A percentile compares a stretch with the other conserved stretches of the same genome.
phyloP scores from a whole-genome alignment of 768 basidiomycete genomes.

The Mrakia hoshinonis region DNA sequence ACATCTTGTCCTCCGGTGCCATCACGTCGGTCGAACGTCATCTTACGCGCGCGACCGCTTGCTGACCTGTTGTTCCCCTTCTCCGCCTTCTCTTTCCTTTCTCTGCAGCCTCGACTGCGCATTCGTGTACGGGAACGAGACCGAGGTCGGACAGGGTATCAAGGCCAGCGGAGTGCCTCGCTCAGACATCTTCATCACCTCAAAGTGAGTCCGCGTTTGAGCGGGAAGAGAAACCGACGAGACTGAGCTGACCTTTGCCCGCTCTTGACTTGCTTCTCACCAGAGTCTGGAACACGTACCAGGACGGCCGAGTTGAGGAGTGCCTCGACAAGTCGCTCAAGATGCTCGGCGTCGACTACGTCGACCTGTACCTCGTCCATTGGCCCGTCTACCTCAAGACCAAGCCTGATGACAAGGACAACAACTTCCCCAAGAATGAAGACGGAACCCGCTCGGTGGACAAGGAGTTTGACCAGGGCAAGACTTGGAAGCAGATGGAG shows the following conservation, averaged over 20 bases:
- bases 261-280: not conserved
- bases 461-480: slow-evolving; percentile 31
- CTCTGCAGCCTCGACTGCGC: slow-evolving; percentile 17
- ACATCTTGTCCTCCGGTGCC: not conserved
- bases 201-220: slow-evolving; percentile 32
- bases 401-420: slow-evolving; percentile 10
- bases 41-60: not conserved
- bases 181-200: slow-evolving; percentile 34
- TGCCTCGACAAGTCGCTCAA: slow-evolving; percentile 61
- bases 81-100: not conserved
- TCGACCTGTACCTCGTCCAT: slow-evolving; percentile 48
- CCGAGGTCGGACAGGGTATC: slow-evolving; percentile 34
- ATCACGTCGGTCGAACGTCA: too few relatives aligned
- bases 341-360: slow-evolving; percentile 63
- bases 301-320: slow-evolving; percentile 21
- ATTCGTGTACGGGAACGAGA: slow-evolving; percentile 21
- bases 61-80: not conserved
- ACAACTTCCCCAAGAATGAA: slow-evolving; percentile 17
- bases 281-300: slow-evolving; percentile 28
- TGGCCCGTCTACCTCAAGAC: slow-evolving; percentile 33
- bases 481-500: slow-evolving; percentile 37
- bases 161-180: slow-evolving; percentile 34
- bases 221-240: too few relatives aligned
- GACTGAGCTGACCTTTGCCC: not conserved
- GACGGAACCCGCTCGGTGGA: slow-evolving; percentile 33